These are phyloP conservation scores for Macrolepiota dolichaula DNA, from an alignment of 768 basidiomycete species.

Conservation along the genomic window DNA sequence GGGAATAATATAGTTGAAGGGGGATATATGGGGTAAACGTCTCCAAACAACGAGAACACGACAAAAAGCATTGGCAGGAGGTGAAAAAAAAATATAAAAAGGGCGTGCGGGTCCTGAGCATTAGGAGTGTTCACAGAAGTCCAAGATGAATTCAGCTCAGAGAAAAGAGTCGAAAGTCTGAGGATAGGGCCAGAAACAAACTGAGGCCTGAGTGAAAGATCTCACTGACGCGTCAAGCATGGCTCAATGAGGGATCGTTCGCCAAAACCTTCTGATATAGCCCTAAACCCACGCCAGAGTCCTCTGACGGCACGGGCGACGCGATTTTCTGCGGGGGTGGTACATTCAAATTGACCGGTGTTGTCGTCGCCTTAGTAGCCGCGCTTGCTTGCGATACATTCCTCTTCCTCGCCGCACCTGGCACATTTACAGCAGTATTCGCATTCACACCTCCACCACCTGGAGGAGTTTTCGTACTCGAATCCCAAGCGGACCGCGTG, in stretches of 20 bases:
- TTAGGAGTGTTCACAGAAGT: slow-evolving; percentile 14
- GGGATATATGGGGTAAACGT: slow-evolving; percentile 23
- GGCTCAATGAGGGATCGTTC: slow-evolving; percentile 65
- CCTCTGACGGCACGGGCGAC: slow-evolving; percentile 76
- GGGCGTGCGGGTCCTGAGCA: slow-evolving; percentile 24
- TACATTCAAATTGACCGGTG: slow-evolving; percentile 28
- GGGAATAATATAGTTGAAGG: slow-evolving; percentile 12
- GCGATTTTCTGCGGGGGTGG: slow-evolving; percentile 39
- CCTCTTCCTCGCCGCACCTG: slow-evolving; percentile 55
- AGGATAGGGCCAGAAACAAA: too few species aligned
- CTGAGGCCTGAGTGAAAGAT: too few species aligned
- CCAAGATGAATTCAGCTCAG: too few species aligned
- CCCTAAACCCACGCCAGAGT: slow-evolving; percentile 68
- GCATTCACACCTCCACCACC: too few species aligned
- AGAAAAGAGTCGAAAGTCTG: too few species aligned
- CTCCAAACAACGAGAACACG: slow-evolving; percentile 11
- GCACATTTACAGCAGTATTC: slow-evolving; percentile 27
- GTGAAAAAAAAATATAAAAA: slow-evolving; percentile 14
- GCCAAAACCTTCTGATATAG: slow-evolving; percentile 80
- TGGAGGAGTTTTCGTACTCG: slow-evolving; percentile 38
- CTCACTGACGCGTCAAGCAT: slow-evolving; percentile 9
- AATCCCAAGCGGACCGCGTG: slow-evolving; percentile 73
- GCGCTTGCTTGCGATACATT: slow-evolving; percentile 73
- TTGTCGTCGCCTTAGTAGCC: slow-evolving; percentile 40
- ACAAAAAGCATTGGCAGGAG: slow-evolving; percentile 10